These are phyloP conservation scores for Musa beccarii DNA, from an alignment of 176 grass and related monocot genomes.

Conservation along the genomic window DNA sequence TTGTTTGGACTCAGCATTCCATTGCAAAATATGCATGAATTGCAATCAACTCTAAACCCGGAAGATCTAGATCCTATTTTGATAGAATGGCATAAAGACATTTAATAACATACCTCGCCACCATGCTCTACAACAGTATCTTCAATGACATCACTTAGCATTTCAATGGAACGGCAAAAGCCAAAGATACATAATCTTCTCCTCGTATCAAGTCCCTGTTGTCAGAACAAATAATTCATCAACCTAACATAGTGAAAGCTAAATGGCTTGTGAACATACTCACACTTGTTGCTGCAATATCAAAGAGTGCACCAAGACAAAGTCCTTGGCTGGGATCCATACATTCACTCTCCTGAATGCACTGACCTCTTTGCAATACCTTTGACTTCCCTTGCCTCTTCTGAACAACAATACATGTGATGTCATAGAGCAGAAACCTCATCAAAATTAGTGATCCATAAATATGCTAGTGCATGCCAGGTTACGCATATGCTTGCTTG, in stretches of 20 bases:
- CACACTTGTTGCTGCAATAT: conserved; percentile 94
- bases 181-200: conserved; percentile 94
- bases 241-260: not conserved
- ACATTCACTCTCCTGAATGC: conserved; percentile 79
- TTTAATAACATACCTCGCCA: conserved; percentile 52
- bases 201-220: conserved; percentile 80
- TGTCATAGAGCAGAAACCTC: conserved; percentile 2
- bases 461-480: not conserved
- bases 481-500: not conserved
- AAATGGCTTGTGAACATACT: conserved; percentile 10
- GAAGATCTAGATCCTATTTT: not conserved
- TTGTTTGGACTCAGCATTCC: too few relatives aligned
- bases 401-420: conserved; percentile 25
- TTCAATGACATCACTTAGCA: conserved; percentile 91
- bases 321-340: conserved; percentile 86
- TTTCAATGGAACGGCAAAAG: conserved; percentile 89
- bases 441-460: not conserved
- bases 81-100: not conserved
- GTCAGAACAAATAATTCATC: conserved; percentile 21
- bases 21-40: not conserved
- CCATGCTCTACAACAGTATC: conserved; percentile 90
- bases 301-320: conserved; percentile 93
- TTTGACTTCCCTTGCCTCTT: conserved; percentile 58
- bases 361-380: conserved; percentile 24
- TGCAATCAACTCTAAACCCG: not conserved